These are phyloP conservation scores for Pseudonitzschia pungens DNA, from an alignment of 108 stramenopile genomes.

Conservation along the genomic window DNA sequence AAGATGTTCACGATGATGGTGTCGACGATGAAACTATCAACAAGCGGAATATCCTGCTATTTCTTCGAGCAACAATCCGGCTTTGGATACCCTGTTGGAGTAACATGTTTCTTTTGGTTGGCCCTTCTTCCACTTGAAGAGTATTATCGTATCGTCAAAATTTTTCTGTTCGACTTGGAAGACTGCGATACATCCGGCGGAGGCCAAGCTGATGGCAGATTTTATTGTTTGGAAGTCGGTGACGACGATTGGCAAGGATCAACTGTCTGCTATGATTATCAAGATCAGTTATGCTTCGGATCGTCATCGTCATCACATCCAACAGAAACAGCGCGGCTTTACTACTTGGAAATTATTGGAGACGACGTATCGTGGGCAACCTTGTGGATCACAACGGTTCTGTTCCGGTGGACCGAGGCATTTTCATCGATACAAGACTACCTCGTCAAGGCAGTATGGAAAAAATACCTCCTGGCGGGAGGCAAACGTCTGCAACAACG, in stretches of 20 bases:
- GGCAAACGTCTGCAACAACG: not conserved
- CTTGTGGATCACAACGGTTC: not conserved
- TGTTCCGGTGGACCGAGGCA: not conserved
- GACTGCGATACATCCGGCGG: too few relatives aligned
- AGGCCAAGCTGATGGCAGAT: too few relatives aligned
- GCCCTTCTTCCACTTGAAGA: not conserved
- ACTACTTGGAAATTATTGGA: not conserved
- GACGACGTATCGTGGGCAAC: not conserved
- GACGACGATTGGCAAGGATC: too few relatives aligned
- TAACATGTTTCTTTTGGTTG: constrained; percentile 4
- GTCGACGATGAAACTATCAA: not conserved
- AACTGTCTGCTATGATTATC: too few relatives aligned
- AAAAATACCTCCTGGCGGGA: constrained; percentile 1
- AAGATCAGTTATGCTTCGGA: not conserved
- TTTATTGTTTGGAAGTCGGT: too few relatives aligned
- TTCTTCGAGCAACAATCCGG: not conserved
- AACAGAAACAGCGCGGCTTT: not conserved
- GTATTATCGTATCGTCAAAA: not conserved
- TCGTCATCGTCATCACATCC: not conserved
- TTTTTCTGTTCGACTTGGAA: not conserved
- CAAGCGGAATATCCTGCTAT: not conserved
- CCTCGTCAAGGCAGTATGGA: not conserved
- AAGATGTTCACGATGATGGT: not conserved
- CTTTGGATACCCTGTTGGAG: not conserved
- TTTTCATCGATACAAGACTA: not conserved